A percentile compares a stretch with the other conserved stretches of the same genome.
phyloP scores from a whole-genome alignment of 2,329 filamentous ascomycete species.

The Coniella vitis region DNA sequence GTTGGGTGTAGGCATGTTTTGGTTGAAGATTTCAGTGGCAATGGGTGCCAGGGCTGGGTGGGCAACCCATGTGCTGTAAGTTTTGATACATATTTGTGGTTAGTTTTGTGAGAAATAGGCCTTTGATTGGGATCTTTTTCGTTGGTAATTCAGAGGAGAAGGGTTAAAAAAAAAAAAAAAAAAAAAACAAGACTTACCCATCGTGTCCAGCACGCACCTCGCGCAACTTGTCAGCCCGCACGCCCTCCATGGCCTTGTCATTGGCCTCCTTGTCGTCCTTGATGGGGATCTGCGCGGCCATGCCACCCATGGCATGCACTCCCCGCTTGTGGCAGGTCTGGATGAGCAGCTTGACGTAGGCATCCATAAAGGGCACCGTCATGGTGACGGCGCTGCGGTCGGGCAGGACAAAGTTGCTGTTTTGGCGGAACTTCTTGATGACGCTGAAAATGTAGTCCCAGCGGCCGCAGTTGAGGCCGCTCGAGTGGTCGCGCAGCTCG shows the following conservation, averaged over 20 bases:
- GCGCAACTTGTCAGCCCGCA: slow-evolving; percentile 91
- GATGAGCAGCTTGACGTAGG: slow-evolving; percentile 92
- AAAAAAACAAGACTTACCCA: slow-evolving; percentile 38
- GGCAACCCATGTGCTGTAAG: slow-evolving; percentile 74
- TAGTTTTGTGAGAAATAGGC: not conserved
- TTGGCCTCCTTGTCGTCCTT: slow-evolving; percentile 90
- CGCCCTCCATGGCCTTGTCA: slow-evolving; percentile 87
- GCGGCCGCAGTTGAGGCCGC: slow-evolving; percentile 93
- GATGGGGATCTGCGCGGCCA: slow-evolving; percentile 98
- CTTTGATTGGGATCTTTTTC: not conserved
- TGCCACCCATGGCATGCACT: slow-evolving; percentile 98
- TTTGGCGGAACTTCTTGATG: slow-evolving; percentile 98
- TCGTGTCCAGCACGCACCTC: slow-evolving; percentile 95
- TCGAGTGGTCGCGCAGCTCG: slow-evolving; percentile 92
- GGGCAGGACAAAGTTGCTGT: slow-evolving; percentile 86
- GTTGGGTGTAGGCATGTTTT: slow-evolving; percentile 97
- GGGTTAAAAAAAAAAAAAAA: not conserved
- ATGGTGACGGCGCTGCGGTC: slow-evolving; percentile 90
- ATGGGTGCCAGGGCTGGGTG: slow-evolving; percentile 88
- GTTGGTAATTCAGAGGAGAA: not conserved
- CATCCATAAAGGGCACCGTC: slow-evolving; percentile 97
- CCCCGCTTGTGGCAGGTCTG: slow-evolving; percentile 95
- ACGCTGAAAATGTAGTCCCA: slow-evolving; percentile 99
- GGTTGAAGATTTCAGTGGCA: slow-evolving; percentile 90
- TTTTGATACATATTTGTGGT: not conserved